phyloP scores from a whole-genome alignment of 192 early-diverging fungal genomes.

The Umbelopsis isabellina region DNA sequence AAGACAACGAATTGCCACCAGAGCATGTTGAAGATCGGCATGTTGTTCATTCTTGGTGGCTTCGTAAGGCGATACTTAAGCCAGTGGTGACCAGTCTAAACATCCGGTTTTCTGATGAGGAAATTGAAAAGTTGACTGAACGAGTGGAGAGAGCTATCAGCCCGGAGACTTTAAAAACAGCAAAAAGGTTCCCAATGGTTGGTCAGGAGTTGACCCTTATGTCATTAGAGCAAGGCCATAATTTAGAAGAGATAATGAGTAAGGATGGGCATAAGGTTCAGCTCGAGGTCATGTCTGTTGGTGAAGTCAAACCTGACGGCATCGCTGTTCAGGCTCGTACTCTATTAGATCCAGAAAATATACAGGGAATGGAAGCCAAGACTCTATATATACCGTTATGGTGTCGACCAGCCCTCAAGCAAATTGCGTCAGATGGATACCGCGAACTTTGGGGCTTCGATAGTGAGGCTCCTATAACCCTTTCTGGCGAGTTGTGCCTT shows the following conservation, averaged over 20 bases:
- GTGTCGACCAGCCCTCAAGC: slow-evolving; percentile 1
- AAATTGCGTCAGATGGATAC: background rate
- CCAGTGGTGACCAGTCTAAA: background rate
- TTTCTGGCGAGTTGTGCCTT: slow-evolving; percentile 4
- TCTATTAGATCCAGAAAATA: background rate
- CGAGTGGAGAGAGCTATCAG: background rate
- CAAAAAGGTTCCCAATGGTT: background rate
- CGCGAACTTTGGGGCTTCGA: background rate
- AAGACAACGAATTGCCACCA: background rate
- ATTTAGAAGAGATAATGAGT: background rate
- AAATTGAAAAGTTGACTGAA: background rate
- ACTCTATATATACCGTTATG: background rate
- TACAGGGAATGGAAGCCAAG: background rate
- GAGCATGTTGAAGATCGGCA: background rate
- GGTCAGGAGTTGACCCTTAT: background rate
- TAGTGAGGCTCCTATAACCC: background rate
- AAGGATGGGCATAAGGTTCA: background rate
- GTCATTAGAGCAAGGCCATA: background rate
- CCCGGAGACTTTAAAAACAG: background rate
- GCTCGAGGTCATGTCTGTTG: background rate
- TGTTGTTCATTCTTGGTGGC: slow-evolving; percentile 3
- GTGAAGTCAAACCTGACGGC: background rate
- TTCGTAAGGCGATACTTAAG: background rate
- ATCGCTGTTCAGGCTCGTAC: background rate
- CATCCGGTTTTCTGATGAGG: background rate